phyloP scores from a whole-genome alignment of 106 monocot species.

The Vanilla planifolia region DNA sequence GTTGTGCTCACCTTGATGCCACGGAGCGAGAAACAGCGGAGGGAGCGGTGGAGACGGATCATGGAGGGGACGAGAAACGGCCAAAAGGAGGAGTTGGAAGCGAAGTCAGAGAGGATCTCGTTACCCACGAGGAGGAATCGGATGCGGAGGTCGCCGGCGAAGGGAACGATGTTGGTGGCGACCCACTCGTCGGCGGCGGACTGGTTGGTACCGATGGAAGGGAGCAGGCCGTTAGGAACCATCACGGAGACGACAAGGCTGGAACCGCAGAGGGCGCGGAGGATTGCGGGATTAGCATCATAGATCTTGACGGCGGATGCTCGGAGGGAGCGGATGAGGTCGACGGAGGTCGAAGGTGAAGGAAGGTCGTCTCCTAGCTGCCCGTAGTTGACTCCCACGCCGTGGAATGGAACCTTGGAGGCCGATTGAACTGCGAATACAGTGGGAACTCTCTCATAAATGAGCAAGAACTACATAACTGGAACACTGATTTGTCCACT shows the following conservation, averaged over 20 bases:
- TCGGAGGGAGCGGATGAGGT: slow-evolving; percentile 40
- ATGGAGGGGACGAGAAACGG: slow-evolving; percentile 69
- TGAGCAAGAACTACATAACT: too few species aligned
- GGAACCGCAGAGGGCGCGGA: slow-evolving; percentile 51
- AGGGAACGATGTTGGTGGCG: slow-evolving; percentile 53
- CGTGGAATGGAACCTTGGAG: slow-evolving; percentile 5
- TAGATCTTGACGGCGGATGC: slow-evolving; percentile 77
- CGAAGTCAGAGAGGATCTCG: slow-evolving; percentile 75
- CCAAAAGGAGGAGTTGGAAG: slow-evolving; percentile 55
- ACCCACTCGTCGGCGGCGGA: slow-evolving; percentile 65
- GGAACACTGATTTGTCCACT: too few species aligned
- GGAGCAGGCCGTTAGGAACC: slow-evolving; percentile 85
- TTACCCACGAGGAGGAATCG: slow-evolving; percentile 94
- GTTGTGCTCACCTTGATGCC: slow-evolving; percentile 72
- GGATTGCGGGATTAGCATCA: slow-evolving; percentile 76
- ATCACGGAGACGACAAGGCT: slow-evolving; percentile 60
- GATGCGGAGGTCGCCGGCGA: slow-evolving; percentile 36
- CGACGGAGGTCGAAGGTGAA: slow-evolving; percentile 39
- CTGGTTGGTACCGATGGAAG: slow-evolving; percentile 50
- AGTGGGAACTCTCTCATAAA: not conserved
- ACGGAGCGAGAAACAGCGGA: slow-evolving; percentile 20
- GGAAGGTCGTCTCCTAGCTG: slow-evolving; percentile 79
- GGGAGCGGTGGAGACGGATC: slow-evolving; percentile 32
- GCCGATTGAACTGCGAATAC: slow-evolving; percentile 1
- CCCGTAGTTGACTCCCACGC: slow-evolving; percentile 86